Percentiles rank a stretch among this genome's conserved stretches.
phyloP scores from a whole-genome alignment of 2,329 filamentous ascomycete species.

The Aaosphaeria pasadenensis region DNA sequence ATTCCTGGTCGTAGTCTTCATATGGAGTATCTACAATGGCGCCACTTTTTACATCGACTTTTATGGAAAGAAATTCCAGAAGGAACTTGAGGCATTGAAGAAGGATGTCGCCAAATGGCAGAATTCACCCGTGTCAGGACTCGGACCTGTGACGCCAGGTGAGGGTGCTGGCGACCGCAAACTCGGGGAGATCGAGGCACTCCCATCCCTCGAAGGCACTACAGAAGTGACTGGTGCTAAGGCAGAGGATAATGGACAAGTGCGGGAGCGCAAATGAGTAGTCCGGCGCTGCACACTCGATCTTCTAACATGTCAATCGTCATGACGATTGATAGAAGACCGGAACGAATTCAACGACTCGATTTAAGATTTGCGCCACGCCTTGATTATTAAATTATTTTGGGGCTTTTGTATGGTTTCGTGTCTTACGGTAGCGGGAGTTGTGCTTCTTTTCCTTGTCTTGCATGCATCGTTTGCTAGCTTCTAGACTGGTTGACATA shows the following conservation, averaged over 20 bases:
- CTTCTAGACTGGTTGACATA: conserved; percentile 15
- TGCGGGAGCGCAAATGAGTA: conserved; percentile 6
- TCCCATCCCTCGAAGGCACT: conserved; percentile 28
- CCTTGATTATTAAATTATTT: background rate
- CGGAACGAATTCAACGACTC: background rate
- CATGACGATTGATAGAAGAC: background rate
- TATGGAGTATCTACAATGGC: conserved; percentile 95
- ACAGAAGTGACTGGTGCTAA: conserved; percentile 11
- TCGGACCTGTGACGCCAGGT: conserved; percentile 10
- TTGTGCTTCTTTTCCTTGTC: background rate
- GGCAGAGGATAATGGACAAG: conserved; percentile 2
- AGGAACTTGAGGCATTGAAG: conserved; percentile 86
- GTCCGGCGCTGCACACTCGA: background rate
- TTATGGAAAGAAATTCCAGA: conserved; percentile 95
- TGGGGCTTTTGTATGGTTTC: background rate
- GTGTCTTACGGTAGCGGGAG: background rate
- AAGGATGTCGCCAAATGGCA: conserved; percentile 90
- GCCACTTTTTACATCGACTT: conserved; percentile 98
- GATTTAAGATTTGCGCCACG: background rate
- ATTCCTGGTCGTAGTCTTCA: conserved; percentile 81
- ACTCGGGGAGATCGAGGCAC: conserved; percentile 14
- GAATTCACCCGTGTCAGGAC: conserved; percentile 27
- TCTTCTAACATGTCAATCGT: background rate
- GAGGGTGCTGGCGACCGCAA: conserved; percentile 1
- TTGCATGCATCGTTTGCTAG: conserved; percentile 2